A percentile compares a stretch with the other conserved stretches of the same genome.
Conservation (phyloP, 257 asterid genomes). For the Lantana camara region DNA sequence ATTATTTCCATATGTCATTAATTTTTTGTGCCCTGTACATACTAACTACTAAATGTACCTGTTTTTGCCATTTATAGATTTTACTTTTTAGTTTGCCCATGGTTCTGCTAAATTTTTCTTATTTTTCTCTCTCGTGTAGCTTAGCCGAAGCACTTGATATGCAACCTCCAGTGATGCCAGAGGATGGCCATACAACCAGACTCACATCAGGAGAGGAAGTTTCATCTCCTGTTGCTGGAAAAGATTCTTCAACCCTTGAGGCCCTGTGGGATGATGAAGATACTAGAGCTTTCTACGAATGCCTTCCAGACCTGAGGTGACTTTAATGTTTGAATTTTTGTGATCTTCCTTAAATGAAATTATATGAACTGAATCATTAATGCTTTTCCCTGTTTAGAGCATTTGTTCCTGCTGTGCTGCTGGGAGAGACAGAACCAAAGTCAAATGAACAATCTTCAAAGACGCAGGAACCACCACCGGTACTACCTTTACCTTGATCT, state of each 20-base stretch:
- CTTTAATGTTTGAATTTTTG: constrained; percentile 26
- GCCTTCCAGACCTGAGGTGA: constrained; percentile 97
- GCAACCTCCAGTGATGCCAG: constrained; percentile 99
- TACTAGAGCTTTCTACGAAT: constrained; percentile 93
- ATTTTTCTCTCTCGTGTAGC: constrained; percentile 45
- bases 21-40: constrained; percentile 14
- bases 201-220: constrained; percentile 88
- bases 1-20: constrained; percentile 6
- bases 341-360: constrained; percentile 24
- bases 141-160: constrained; percentile 97
- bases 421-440: constrained; percentile 93
- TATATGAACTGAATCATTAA: constrained; percentile 26
- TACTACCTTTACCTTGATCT: constrained; percentile 43
- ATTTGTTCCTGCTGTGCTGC: constrained; percentile 97
- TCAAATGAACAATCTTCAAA: constrained; percentile 78
- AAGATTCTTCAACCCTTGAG: constrained; percentile 78
- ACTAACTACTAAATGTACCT: too few species aligned
- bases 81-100: constrained; percentile 2
- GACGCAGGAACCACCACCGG: constrained; percentile 71
- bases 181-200: constrained; percentile 97
- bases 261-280: constrained; percentile 99
- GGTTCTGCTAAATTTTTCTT: constrained; percentile 23
- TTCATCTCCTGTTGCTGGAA: constrained; percentile 68
- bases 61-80: constrained; percentile 20
- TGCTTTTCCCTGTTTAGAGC: constrained; percentile 60